phyloP scores from a whole-genome alignment of 1,284 basidiomycete species.

The Naganishia liquefaciens region DNA sequence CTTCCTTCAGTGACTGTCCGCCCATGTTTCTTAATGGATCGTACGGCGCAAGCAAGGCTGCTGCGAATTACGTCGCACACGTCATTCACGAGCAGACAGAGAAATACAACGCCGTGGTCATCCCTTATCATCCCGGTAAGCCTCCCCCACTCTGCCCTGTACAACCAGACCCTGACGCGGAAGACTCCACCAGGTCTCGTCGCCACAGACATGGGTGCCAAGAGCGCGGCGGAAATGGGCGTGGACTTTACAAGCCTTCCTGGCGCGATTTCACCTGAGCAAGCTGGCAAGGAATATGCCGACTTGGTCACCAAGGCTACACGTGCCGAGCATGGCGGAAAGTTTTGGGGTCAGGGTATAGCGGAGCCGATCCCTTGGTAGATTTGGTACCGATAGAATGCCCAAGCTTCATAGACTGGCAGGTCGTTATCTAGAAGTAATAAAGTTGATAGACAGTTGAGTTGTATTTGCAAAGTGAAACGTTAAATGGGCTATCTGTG shows the following conservation, averaged over 20 bases:
- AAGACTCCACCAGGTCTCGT: constrained; percentile 3
- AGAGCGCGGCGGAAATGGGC: background rate
- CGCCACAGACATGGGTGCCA: constrained; percentile 14
- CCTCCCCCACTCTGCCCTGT: background rate
- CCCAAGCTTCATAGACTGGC: no score
- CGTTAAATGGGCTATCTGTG: no score
- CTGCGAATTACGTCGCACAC: constrained; percentile 33
- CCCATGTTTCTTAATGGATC: constrained; percentile 1
- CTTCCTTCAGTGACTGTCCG: constrained; percentile 6
- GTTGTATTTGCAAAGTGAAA: no score
- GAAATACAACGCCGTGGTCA: constrained; percentile 21
- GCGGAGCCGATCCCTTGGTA: constrained; percentile 14
- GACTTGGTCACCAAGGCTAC: constrained; percentile 10
- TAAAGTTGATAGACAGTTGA: no score
- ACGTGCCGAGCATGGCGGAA: constrained; percentile 23
- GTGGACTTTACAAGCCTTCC: background rate
- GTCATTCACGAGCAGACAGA: constrained; percentile 34
- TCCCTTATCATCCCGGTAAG: constrained; percentile 30
- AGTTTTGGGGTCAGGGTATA: constrained; percentile 13
- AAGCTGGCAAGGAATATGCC: background rate
- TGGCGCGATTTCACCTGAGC: background rate
- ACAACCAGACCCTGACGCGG: background rate
- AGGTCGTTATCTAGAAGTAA: no score
- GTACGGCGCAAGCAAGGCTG: constrained; percentile 37
- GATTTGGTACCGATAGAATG: background rate